Conservation (phyloP, 306 rosid genomes). For the Vachellia pachyceras region DNA sequence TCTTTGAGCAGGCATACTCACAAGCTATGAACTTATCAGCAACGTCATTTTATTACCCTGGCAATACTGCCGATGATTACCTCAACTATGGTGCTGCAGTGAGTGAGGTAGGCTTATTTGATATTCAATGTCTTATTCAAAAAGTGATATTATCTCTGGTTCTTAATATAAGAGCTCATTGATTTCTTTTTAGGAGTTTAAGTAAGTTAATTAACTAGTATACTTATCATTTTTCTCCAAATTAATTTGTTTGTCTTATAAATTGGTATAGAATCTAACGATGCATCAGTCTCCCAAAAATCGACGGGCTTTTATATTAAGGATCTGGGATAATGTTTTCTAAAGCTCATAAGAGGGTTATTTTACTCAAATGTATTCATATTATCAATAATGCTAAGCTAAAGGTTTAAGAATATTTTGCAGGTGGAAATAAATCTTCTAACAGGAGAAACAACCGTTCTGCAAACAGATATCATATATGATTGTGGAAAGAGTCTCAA, state of each 20-base stretch:
- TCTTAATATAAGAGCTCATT: too few species aligned
- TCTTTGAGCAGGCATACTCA: conserved; percentile 63
- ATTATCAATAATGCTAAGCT: neutral
- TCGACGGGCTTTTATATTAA: too few species aligned
- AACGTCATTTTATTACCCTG: conserved; percentile 62
- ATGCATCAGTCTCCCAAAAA: too few species aligned
- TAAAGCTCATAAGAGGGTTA: conserved; percentile 6
- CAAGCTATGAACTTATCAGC: conserved; percentile 75
- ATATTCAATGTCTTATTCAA: neutral
- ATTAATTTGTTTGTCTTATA: too few species aligned
- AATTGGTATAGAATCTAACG: too few species aligned
- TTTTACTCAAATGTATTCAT: conserved; percentile 16
- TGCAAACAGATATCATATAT: conserved; percentile 79
- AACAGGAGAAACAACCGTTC: conserved; percentile 76
- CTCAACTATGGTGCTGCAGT: conserved; percentile 88
- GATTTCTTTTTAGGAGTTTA: too few species aligned
- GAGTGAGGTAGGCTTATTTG: conserved; percentile 69
- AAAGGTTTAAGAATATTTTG: conserved; percentile 21
- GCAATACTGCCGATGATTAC: conserved; percentile 47
- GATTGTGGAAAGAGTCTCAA: conserved; percentile 97
- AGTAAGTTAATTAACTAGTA: too few species aligned
- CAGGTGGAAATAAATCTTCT: conserved; percentile 91
- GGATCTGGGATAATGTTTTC: too few species aligned
- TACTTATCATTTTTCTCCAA: too few species aligned
- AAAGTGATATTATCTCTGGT: neutral